These are phyloP conservation scores for Chaetomiaceae sp. DNA, from an alignment of 2,329 filamentous ascomycete genomes.

Conservation along the genomic window DNA sequence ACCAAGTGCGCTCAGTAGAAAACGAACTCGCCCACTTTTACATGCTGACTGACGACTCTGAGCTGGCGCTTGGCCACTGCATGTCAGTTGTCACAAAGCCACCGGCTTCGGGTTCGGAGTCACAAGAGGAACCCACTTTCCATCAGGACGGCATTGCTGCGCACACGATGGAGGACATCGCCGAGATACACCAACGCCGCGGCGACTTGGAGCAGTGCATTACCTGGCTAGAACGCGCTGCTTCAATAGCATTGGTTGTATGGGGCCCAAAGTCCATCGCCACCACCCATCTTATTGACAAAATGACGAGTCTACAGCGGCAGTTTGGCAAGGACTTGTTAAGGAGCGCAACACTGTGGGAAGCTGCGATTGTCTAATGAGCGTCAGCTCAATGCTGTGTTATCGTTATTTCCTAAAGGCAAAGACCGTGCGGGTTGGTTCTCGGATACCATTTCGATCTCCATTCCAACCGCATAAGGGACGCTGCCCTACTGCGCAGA, in stretches of 20 bases:
- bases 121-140: conserved; percentile 9
- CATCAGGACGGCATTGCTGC: conserved; percentile 26
- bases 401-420: no score
- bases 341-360: conserved; percentile 24
- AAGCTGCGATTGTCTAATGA: conserved; percentile 14
- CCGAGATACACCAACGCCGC: conserved; percentile 26
- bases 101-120: not conserved
- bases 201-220: conserved; percentile 25
- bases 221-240: conserved; percentile 25
- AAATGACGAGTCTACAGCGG: conserved; percentile 25
- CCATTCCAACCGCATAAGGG: no score
- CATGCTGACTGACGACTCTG: conserved; percentile 23
- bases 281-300: conserved; percentile 26
- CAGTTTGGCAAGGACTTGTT: conserved; percentile 24
- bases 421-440: no score
- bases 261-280: conserved; percentile 25
- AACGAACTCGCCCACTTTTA: conserved; percentile 27
- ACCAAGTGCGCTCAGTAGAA: conserved; percentile 23
- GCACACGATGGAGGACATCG: conserved; percentile 28
- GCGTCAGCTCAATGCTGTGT: no score
- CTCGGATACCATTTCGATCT: not conserved
- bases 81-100: conserved; percentile 25
- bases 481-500: no score
- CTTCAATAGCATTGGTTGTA: conserved; percentile 21
- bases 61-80: conserved; percentile 24